Base-by-base conservation (phyloP, 2,329 filamentous ascomycete genomes). In the Trichocomaceae sp. region DNA sequence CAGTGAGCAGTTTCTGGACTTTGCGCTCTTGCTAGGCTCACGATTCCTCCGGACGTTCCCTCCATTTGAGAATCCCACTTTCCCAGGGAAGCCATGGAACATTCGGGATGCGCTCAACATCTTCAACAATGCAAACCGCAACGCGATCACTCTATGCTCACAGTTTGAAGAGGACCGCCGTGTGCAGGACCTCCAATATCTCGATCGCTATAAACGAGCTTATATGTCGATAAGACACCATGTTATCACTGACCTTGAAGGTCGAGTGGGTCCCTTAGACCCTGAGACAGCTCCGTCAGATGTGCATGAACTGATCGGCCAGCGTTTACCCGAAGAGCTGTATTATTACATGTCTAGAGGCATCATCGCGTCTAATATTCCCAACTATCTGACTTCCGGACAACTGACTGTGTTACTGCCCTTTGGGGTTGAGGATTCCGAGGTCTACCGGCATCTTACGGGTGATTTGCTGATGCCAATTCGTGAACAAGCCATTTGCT, bases 321-420 rank as follows among this genome's bases (percentile, higher is more conserved):
- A 95, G 57, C 87, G 91, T 57, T 78, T 99, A 5, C 90, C 93
- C 0, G 84, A 90, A 41, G 93, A 99, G 71, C 78, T 97, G 17
- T 91, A 92, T 68, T 87, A 90, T 70, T 97, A 97, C 69, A 79
- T 96, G 49, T 90, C 90, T 56, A 85, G 82, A 50, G 93, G 90
- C 33, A 75, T 96, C 44, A 83, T 97, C 60, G 84, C 88, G 26
- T 79, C 90, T 22, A 83, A 88, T 47, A 78, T 96, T 37, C 80
- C 95, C 12, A 88, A 87, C 68, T 92, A 85, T 80, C 83, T 96
- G 62, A 87, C 88, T 4, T 86, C 89, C 52, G 84, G 86, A 60
- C 85, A 92, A 67, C 82, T 95, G 55, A 74, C 87, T 29, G 81
- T 96, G 50, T 80, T 84, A 50, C 86, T 92, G n/a, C 93, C 92